phyloP scores from a whole-genome alignment of 768 basidiomycete species.

The Suillus paluster region DNA sequence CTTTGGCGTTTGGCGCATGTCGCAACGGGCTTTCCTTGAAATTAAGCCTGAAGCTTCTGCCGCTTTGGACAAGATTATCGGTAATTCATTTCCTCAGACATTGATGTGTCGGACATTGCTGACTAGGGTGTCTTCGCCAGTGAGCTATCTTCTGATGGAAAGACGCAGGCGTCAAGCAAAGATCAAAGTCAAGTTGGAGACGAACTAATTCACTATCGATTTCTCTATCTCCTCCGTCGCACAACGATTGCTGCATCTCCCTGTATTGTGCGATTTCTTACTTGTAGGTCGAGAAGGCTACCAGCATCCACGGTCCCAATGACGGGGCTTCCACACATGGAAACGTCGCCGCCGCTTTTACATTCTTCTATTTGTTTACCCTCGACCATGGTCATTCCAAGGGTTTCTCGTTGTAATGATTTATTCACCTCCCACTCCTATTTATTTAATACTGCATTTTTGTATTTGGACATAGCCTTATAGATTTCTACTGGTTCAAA shows the following conservation, averaged over 20 bases:
- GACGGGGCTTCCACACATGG: constrained; percentile 5
- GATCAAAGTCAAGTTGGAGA: constrained; percentile 31
- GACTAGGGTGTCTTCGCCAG: constrained; percentile 24
- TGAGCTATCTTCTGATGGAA: constrained; percentile 52
- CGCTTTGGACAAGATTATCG: constrained; percentile 46
- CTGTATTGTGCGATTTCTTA: not conserved
- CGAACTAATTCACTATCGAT: constrained; percentile 13
- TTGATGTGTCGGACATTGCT: constrained; percentile 2
- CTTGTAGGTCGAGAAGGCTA: not conserved
- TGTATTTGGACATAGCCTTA: not conserved
- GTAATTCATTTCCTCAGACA: constrained; percentile 29
- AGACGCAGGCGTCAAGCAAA: constrained; percentile 42
- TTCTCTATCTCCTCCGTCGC: constrained; percentile 1
- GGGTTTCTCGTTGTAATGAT: not conserved
- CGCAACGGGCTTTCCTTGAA: constrained; percentile 49
- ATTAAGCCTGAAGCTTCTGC: constrained; percentile 47
- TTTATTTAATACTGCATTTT: not conserved
- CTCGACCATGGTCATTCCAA: not conserved
- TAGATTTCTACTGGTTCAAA: not conserved
- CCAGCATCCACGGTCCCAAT: constrained; percentile 8
- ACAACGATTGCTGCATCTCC: not conserved
- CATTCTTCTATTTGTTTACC: constrained; percentile 3
- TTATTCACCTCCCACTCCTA: constrained; percentile 1
- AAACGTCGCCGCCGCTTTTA: constrained; percentile 3
- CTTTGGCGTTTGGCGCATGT: constrained; percentile 54